phyloP scores from a whole-genome alignment of 129 eudicot genomes.

The Saussurea involucrata region DNA sequence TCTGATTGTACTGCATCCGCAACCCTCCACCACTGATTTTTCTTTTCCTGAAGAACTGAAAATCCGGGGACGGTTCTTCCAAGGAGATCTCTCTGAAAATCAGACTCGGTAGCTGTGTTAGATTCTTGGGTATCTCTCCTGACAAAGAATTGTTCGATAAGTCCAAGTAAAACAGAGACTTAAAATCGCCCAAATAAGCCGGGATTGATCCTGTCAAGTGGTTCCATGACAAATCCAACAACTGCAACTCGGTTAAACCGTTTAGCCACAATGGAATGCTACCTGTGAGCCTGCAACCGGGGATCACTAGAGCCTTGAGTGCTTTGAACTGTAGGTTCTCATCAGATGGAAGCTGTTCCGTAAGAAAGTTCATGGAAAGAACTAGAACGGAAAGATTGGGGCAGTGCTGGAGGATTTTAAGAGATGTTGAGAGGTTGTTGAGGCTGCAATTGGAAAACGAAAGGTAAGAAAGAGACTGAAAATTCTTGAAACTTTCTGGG shows the following conservation, averaged over 20 bases:
- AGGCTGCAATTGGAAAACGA: conserved; percentile 47
- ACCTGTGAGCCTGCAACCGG: conserved; percentile 52
- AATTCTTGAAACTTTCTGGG: conserved; percentile 47
- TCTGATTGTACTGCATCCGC: conserved; percentile 35
- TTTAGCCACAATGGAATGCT: conserved; percentile 48
- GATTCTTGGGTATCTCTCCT: conserved; percentile 47
- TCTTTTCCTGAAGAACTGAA: conserved; percentile 40
- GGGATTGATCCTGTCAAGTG: conserved; percentile 48
- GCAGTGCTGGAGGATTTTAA: conserved; percentile 47
- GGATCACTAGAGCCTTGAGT: conserved; percentile 40
- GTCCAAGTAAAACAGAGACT: conserved; percentile 51
- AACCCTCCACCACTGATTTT: conserved; percentile 19
- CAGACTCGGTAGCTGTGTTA: conserved; percentile 43
- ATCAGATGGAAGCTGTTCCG: conserved; percentile 37
- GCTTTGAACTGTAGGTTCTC: conserved; percentile 25
- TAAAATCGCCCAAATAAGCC: conserved; percentile 43
- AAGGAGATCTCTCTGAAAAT: conserved; percentile 21
- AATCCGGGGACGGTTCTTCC: conserved; percentile 33
- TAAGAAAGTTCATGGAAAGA: conserved; percentile 45
- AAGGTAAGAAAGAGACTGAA: conserved; percentile 37
- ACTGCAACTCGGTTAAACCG: conserved; percentile 32
- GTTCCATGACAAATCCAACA: conserved; percentile 65
- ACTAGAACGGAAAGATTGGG: conserved; percentile 42
- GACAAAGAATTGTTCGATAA: conserved; percentile 48
- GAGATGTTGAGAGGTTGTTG: conserved; percentile 39